Conservation (phyloP, 1,284 basidiomycete species). For the Termitomyces sp. region DNA sequence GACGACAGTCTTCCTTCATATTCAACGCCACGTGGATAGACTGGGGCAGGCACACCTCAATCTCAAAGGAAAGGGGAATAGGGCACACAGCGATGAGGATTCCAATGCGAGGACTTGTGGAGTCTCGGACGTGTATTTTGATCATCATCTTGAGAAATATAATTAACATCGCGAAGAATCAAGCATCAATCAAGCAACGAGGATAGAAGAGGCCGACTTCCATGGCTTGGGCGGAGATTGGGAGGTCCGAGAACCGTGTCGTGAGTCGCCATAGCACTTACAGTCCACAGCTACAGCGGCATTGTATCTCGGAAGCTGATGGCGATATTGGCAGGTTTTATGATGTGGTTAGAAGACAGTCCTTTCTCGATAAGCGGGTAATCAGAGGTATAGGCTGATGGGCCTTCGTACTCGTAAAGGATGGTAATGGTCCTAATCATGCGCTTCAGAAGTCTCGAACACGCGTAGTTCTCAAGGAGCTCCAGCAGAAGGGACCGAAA, state of each 20-base stretch:
- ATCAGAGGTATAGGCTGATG: neutral
- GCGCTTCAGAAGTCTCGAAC: neutral
- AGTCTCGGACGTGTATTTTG: neutral
- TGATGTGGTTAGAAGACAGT: neutral
- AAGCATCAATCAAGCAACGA: neutral
- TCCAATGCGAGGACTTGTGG: neutral
- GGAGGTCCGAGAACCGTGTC: neutral
- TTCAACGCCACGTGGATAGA: neutral
- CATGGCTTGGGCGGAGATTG: neutral
- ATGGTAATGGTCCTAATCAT: neutral
- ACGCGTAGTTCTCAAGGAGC: neutral
- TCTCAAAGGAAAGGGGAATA: neutral
- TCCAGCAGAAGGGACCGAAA: neutral
- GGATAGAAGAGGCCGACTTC: neutral
- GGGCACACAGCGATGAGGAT: neutral
- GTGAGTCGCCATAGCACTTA: neutral
- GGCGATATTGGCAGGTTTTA: neutral
- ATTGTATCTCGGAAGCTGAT: neutral
- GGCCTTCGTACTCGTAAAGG: neutral
- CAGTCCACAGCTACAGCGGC: neutral
- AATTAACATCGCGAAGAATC: neutral
- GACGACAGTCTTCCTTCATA: neutral
- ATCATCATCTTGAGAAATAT: constrained; percentile 7
- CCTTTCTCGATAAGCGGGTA: neutral
- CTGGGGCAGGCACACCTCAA: neutral